Evolutionary conservation across 1,139 yeast species (phyloP).

Genomic region (Scheffersomyces insectosa): DNA sequence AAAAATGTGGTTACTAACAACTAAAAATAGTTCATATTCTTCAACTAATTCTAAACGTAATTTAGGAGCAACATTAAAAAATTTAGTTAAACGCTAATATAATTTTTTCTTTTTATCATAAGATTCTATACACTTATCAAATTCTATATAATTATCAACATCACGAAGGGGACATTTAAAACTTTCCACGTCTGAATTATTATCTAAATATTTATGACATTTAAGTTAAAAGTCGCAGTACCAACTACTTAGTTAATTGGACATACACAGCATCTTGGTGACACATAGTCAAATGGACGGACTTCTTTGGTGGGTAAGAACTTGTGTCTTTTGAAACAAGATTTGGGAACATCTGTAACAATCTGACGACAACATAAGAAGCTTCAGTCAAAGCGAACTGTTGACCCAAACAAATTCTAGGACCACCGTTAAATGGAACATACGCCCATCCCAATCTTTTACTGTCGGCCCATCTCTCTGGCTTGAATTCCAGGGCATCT

Average conservation of each 20-base stretch:
- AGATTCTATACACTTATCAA: too few relatives aligned
- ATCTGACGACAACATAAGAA: slow-evolving; percentile 31
- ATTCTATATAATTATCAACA: too few relatives aligned
- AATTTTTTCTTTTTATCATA: too few relatives aligned
- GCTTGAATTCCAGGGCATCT: slow-evolving; percentile 22
- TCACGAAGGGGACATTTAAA: too few relatives aligned
- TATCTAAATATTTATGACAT: too few relatives aligned
- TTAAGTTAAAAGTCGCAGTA: neutral
- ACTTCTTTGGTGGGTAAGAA: slow-evolving; percentile 33
- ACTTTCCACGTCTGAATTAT: too few relatives aligned
- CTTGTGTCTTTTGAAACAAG: slow-evolving; percentile 23
- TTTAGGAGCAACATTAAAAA: too few relatives aligned
- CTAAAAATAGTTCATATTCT: too few relatives aligned
- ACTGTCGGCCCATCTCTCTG: slow-evolving; percentile 25
- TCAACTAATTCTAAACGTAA: too few relatives aligned
- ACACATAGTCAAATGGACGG: slow-evolving; percentile 37
- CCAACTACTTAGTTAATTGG: slow-evolving; percentile 3
- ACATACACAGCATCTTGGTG: slow-evolving; percentile 29
- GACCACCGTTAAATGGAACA: slow-evolving; percentile 48
- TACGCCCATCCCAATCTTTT: slow-evolving; percentile 43
- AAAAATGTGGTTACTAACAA: too few relatives aligned
- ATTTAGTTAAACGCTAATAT: too few relatives aligned
- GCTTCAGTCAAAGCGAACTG: slow-evolving; percentile 50
- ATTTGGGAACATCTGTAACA: slow-evolving; percentile 34
- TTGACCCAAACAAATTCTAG: slow-evolving; percentile 46